These are phyloP conservation scores for Mesembryanthemum crystallinum DNA, from an alignment of 148 eudicot genomes.

Conservation along the genomic window DNA sequence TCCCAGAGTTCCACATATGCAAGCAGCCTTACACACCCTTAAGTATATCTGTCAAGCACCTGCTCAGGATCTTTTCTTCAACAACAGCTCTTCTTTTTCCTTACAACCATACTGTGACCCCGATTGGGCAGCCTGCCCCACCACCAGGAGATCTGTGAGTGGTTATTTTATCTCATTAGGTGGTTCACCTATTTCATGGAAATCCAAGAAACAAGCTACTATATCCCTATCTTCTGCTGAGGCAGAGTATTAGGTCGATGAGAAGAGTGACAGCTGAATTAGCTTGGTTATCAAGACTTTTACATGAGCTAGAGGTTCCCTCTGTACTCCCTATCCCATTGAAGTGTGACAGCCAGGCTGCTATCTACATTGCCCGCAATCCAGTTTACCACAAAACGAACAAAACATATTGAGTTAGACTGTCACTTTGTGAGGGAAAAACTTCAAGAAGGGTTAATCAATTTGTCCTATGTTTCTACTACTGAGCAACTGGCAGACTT, in stretches of 20 bases:
- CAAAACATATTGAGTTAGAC: too few species aligned
- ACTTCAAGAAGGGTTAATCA: too few species aligned
- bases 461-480: too few species aligned
- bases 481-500: too few species aligned
- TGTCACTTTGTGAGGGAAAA: too few species aligned
- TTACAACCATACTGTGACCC: not conserved
- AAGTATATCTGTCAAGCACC: not conserved
- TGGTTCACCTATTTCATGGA: not conserved
- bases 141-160: not conserved
- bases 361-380: not conserved
- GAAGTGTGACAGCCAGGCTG: not conserved
- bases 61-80: not conserved
- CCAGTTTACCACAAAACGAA: not conserved
- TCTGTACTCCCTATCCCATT: too few species aligned
- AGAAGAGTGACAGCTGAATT: too few species aligned
- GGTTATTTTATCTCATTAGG: not conserved
- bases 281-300: too few species aligned
- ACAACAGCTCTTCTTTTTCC: not conserved
- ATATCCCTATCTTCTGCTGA: too few species aligned
- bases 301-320: too few species aligned
- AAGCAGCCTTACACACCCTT: not conserved
- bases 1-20: not conserved
- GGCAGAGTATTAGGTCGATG: too few species aligned
- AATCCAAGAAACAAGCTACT: not conserved
- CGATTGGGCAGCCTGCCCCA: not conserved